Evolutionary conservation across 2,329 filamentous ascomycete species (phyloP).

Genomic region (Trichoderma hamatum): DNA sequence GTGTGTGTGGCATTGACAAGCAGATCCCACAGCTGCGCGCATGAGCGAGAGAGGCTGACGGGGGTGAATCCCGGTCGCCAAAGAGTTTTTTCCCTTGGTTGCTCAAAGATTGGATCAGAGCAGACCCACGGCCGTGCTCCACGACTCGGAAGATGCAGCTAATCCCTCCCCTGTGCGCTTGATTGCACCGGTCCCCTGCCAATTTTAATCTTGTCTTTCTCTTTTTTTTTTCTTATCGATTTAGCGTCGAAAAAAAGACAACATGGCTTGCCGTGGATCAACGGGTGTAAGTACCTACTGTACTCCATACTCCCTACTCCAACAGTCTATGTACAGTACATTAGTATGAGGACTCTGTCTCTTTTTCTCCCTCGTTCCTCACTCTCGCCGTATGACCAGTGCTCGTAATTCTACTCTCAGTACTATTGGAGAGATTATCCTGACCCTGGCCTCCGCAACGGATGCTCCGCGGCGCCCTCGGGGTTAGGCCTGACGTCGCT

Average conservation of each 20-base stretch:
- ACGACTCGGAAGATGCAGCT: constrained; percentile 20
- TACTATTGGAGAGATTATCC: neutral
- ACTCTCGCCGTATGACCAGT: too few species aligned
- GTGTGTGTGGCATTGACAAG: constrained; percentile 9
- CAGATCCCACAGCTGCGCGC: constrained; percentile 9
- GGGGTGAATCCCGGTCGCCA: neutral
- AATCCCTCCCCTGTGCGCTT: constrained; percentile 18
- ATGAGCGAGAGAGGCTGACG: constrained; percentile 8
- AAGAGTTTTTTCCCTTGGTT: neutral
- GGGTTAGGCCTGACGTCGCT: constrained; percentile 28
- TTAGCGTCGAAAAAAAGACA: constrained; percentile 12
- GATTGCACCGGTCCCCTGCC: constrained; percentile 18
- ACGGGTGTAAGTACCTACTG: neutral
- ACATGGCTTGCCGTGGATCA: constrained; percentile 8
- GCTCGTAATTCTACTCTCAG: too few species aligned
- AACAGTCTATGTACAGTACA: too few species aligned
- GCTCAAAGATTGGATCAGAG: constrained; percentile 6
- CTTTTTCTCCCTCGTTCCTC: neutral
- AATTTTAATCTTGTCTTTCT: constrained; percentile 22
- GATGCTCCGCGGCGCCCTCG: constrained; percentile 16
- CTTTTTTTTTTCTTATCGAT: constrained; percentile 12
- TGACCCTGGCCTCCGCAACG: neutral
- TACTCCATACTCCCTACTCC: neutral
- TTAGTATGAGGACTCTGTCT: neutral
- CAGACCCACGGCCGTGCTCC: constrained; percentile 22